Percentiles rank a stretch among this genome's conserved stretches.
Evolutionary conservation across 495 filamentous ascomycete genomes (phyloP).

Genomic region (Aspergillus bertholletiae): DNA sequence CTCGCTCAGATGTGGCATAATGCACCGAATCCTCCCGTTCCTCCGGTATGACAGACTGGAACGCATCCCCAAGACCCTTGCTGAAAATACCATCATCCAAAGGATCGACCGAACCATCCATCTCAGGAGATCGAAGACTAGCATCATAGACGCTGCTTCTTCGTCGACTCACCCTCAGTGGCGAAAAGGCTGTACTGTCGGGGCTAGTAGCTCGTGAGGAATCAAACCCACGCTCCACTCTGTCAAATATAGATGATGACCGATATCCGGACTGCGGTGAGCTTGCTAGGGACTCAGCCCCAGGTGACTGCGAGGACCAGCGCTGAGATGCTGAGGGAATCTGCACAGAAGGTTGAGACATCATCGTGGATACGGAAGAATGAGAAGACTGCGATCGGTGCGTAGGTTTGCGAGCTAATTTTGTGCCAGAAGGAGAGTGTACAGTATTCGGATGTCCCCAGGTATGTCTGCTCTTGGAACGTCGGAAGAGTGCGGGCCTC

Average conservation of each 20-base stretch:
- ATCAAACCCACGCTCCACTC: slow-evolving; percentile 49
- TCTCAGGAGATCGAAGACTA: slow-evolving; percentile 10
- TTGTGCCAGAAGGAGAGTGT: slow-evolving; percentile 48
- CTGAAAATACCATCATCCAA: slow-evolving; percentile 25
- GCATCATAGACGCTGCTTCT: slow-evolving; percentile 44
- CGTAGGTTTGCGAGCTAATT: slow-evolving; percentile 37
- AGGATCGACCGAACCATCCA: slow-evolving; percentile 9
- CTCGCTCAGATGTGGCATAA: slow-evolving; percentile 10
- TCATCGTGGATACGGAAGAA: slow-evolving; percentile 52
- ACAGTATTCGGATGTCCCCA: slow-evolving; percentile 54
- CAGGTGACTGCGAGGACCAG: slow-evolving; percentile 68
- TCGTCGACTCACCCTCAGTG: slow-evolving; percentile 38
- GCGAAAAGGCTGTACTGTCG: slow-evolving; percentile 59
- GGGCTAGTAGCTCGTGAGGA: slow-evolving; percentile 73
- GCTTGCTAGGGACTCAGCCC: slow-evolving; percentile 69
- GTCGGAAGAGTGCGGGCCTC: slow-evolving; percentile 42
- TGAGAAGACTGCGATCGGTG: slow-evolving; percentile 42
- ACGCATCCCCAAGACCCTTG: slow-evolving; percentile 7
- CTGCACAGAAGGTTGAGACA: slow-evolving; percentile 62
- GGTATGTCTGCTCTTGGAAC: slow-evolving; percentile 67
- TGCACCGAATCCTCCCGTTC: slow-evolving; percentile 33
- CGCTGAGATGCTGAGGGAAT: slow-evolving; percentile 52
- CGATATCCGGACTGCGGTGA: slow-evolving; percentile 75
- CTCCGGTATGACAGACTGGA: slow-evolving; percentile 40
- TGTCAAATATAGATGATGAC: slow-evolving; percentile 76